phyloP scores from a whole-genome alignment of 768 basidiomycete species.

The Tricholoma sp. region DNA sequence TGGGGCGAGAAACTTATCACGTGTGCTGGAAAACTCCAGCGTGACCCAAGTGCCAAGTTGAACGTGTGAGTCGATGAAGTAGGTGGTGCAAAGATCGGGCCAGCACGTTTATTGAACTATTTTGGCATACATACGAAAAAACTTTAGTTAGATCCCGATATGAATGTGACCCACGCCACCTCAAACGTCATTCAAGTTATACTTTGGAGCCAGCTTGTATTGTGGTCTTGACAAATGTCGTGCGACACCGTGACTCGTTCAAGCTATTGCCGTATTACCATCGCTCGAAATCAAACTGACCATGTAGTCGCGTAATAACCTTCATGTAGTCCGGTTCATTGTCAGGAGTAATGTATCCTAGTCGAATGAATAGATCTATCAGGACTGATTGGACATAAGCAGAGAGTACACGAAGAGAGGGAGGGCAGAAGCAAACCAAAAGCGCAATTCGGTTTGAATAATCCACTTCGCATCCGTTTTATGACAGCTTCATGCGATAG shows the following conservation, averaged over 20 bases:
- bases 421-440: constrained; percentile 45
- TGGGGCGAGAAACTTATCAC: background rate
- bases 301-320: constrained; percentile 71
- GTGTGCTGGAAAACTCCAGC: too few relatives aligned
- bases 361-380: constrained; percentile 84
- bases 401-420: background rate
- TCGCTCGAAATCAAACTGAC: constrained; percentile 56
- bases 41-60: too few relatives aligned
- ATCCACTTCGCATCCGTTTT: constrained; percentile 53
- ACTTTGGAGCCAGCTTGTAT: background rate
- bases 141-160: too few relatives aligned
- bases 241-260: too few relatives aligned
- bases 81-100: too few relatives aligned
- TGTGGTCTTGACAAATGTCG: too few relatives aligned
- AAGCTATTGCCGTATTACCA: constrained; percentile 31
- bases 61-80: too few relatives aligned
- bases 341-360: constrained; percentile 82
- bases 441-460: constrained; percentile 94
- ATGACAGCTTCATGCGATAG: constrained; percentile 60
- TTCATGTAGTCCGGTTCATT: constrained; percentile 81
- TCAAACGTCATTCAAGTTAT: background rate
- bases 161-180: too few relatives aligned
- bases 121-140: too few relatives aligned
- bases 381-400: constrained; percentile 51
- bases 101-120: too few relatives aligned